Evolutionary conservation across 83 land plant species (phyloP), one percentile per base, ranked within the genome.

Genomic region (Larix sibirica): DNA sequence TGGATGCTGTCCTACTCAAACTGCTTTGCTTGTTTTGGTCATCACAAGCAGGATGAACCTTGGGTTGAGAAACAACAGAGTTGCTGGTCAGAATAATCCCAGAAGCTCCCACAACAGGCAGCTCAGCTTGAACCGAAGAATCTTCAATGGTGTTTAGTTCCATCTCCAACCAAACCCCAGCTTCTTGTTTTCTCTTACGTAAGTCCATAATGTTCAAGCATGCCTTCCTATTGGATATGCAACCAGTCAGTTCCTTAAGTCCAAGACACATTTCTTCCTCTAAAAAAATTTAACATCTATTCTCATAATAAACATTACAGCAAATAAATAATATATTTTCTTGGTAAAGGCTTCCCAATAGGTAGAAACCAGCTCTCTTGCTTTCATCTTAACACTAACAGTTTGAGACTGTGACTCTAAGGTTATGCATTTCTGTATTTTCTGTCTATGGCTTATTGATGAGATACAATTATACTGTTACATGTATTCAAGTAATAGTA

Each of bases 111-210:
- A 50, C 42, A 31, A 56, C 56, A 59, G 65, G 58, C 9, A 4
- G 7, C 20, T 79, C 80, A 58, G 80, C 56, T 20, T 38, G 31
- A 79, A 17, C 16, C 9, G 80, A 33, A 74, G 20, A 36, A 74
- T 74, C 47, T 42, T 70, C 77, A 47, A 44, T 58, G 24, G 80
- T 50, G 56, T 16, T 26, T 56, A 33, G 23, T 79, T 56, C 80
- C 64, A 79, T 56, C 36, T 79, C 80, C 33, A 79, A 20, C 80
- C 80, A 79, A 33, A 79, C 64, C 21, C 80, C 80, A 58, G 65
- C 80, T 28, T 79, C 80, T 7, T 79, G 80, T 26, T 79, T 79
- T 79, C 80, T 79, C n/a, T 79, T 79, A 31, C 47, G 58, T 50
- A 79, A 17, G 12, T 79, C 66, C 65, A 58, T 59, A 62, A 79